Evolutionary conservation across 768 basidiomycete genomes (phyloP), one percentile per base, ranked within the genome.

Genomic region (Termitomyces sp.): DNA sequence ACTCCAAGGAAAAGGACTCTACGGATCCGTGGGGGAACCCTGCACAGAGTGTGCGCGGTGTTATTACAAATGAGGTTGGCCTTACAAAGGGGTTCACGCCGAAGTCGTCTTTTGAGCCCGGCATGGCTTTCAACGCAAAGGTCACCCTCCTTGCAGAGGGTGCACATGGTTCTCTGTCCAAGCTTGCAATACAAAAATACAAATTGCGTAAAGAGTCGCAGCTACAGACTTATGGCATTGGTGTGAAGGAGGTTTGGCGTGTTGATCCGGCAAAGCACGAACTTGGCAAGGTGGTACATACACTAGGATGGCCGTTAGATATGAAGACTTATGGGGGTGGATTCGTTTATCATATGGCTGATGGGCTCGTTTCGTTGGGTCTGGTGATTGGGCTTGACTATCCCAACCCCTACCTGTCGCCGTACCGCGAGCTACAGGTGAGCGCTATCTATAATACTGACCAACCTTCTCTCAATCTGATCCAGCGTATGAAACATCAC

Each of bases 181-280:
- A 98, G 69, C 77, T 85, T 51, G 82, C 85, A 3, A 83, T 91
- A 54, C 75, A 77, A 21, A 79, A 82, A 62, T 96, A 94, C 71
- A 74, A 84, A 49, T 75, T 98, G 10, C 74, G 93, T 59, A 82
- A 71, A 64, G 76, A 78, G 62, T 68, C 72, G 0, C 87, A 96
- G 69, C 88, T 88, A 2, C 97, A 98, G 74, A 98, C 96, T 3
- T 98, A 98, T 63, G 97, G 88, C 0, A 84, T 99, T 54, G 97
- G 97, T 3, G 74, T 98, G 50, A 98, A 99, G 76, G 96, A 99
- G 69, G 93, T 98, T 2, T 98, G 97, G 97, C 82, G 90, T 37
- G 86, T 99, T 12, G 83, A 76, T 50, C 84, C 67, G 60, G 79
- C 65, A 42, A 69, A 74, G 52, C 80, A 93, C 67, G 69, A 79